Base-by-base conservation (phyloP, 2,329 filamentous ascomycete genomes). In the Rugonectria rugulosa region DNA sequence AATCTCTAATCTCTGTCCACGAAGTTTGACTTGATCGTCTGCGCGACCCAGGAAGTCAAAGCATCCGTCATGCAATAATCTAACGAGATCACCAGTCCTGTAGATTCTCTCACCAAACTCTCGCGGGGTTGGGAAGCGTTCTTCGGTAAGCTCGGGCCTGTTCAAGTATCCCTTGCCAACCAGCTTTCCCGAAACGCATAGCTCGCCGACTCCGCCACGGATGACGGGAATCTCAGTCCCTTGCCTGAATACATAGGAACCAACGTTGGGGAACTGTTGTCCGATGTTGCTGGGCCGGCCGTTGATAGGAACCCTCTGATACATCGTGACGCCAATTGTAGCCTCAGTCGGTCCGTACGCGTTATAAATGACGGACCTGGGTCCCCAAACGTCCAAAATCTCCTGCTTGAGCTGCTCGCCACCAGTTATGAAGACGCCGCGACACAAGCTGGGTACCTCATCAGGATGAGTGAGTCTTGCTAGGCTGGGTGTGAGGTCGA, bases 311-410 rank as follows among this genome's bases (percentile, higher is more conserved):
- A 97, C 91, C 27, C 90, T 83, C n/a, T 88, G 88, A 64, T 89
- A 93, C 82, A 95, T 96, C 0, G 93, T 97, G 29, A 93, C 90
- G 5, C 93, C 93, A 60, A 97, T 97, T 0, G 93, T 97, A 1
- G 91, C 90, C 71, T 97, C 94, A 0, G 93, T 97, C 1, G 93
- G 94, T 0, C 93, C 93, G 62, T 97, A 92, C 3, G 92, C 92
- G 66, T 97, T 97, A 77, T 96, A 94, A 12, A 98, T 92, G 37
- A 92, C 91, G 2, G 81, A 81, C 53, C 88, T 82, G 1, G 88
- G 81, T 0, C 93, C 93, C 93, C 94, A 97, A 0, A 80, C 83
- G 65, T 96, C 89, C 2, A 97, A 78, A 42, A 97, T 96, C 60
- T 97, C 93, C 67, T 95, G 91, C 64, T 91, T 93, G 15, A 97